These are phyloP conservation scores for Jatropha curcas DNA, from an alignment of 345 rosid species.

Conservation along the genomic window DNA sequence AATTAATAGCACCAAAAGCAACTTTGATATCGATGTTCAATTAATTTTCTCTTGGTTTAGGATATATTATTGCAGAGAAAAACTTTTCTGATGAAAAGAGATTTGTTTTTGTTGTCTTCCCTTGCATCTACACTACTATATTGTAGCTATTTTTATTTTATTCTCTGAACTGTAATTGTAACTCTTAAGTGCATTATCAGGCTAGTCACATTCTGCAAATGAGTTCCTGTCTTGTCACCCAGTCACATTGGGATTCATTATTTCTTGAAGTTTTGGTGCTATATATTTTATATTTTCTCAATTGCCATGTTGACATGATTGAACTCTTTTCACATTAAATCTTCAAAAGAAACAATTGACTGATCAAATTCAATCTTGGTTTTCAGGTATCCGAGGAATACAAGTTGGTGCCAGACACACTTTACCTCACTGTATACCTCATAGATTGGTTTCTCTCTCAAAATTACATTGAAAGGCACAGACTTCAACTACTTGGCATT, in stretches of 20 bases:
- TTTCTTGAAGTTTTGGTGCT: background rate
- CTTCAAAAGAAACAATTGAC: background rate
- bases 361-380: constrained; percentile 16
- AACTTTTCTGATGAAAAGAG: background rate
- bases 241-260: background rate
- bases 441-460: constrained; percentile 77
- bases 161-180: constrained; percentile 4
- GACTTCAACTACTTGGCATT: constrained; percentile 91
- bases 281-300: background rate
- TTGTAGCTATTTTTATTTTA: background rate
- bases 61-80: background rate
- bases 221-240: background rate
- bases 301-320: background rate
- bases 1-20: background rate
- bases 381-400: constrained; percentile 94
- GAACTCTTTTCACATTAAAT: background rate
- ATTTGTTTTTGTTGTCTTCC: background rate
- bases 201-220: background rate
- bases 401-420: constrained; percentile 80
- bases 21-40: background rate
- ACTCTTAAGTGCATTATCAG: background rate
- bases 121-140: no score
- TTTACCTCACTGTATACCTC: constrained; percentile 76
- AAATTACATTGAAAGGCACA: constrained; percentile 65
- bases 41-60: background rate